Base-by-base conservation (phyloP, 2,329 filamentous ascomycete genomes). In the Stemphylium beticola region DNA sequence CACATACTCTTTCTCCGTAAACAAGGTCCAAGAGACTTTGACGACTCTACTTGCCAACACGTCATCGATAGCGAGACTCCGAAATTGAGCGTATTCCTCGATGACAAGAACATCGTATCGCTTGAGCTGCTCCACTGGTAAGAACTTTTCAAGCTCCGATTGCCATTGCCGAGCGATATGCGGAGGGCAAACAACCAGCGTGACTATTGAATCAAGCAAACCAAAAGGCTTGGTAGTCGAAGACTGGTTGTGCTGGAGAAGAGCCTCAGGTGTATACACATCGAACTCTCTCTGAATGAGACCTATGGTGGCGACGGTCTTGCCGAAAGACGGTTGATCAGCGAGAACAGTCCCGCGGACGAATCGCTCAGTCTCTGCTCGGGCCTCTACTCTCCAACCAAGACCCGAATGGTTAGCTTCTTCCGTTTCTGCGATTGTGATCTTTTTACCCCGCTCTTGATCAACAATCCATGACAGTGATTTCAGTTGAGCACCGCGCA, bases 291-390 rank as follows among this genome's bases (percentile, higher is more conserved):
- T 69, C 32, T 83, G 77, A 26, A 88, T 80, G 8, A 89, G 70
- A 0, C 79, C 85, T 11, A 89, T 76, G 2, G 81, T 81, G 0
- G 83, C 81, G 1, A 85, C 81, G 0, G 87, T 90, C 64, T 90
- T 90, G 0, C 87, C 87, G 64, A 87, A 89, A 0, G 85, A 86
- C 31, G 88, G 85, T 39, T 84, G 79, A 63, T 88, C 85, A 2
- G 86, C 86, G 31, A 88, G 76, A 15, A 89, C 78, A 4, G 87
- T 87, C 11, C 87, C 87, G 15, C 79, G 80, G 36, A 87, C 57
- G 29, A 55, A 32, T 47, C 76, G 43, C n/a, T 69, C 20, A 32
- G 76, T 67, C 54, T 78, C 62, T n/a, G 79, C 82, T n/a, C 70
- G 73, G 1, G 77, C 85, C 66, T 88, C 86, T 2, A 80, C 79